A percentile compares a stretch with the other conserved stretches of the same genome.
Evolutionary conservation across 1,284 basidiomycete genomes (phyloP).

Genomic region (Ganoderma multipileum): DNA sequence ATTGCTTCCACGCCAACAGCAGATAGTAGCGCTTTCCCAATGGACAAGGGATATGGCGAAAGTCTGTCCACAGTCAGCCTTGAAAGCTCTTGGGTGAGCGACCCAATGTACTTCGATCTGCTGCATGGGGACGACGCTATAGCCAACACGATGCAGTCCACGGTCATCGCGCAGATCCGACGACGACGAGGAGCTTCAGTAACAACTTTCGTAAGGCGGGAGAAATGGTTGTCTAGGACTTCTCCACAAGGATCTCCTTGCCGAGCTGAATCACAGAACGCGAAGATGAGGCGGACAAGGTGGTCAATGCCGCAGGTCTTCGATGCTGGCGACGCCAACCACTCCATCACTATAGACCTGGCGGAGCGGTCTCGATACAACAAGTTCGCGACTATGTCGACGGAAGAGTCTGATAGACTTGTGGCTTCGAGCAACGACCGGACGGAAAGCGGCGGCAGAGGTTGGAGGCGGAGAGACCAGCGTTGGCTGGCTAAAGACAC

Average conservation of each 20-base stretch:
- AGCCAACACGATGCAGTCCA: constrained; percentile 24
- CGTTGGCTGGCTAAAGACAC: constrained; percentile 25
- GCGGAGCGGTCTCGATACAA: constrained; percentile 46
- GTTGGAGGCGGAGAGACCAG: constrained; percentile 34
- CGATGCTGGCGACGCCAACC: constrained; percentile 40
- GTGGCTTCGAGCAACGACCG: constrained; percentile 45
- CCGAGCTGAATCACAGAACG: constrained; percentile 27
- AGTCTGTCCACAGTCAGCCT: constrained; percentile 21
- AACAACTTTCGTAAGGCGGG: constrained; percentile 26
- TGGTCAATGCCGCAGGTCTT: constrained; percentile 37
- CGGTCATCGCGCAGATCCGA: constrained; percentile 24
- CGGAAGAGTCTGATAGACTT: constrained; percentile 49
- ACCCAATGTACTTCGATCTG: constrained; percentile 25
- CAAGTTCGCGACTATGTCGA: constrained; percentile 47
- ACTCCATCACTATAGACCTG: constrained; percentile 32
- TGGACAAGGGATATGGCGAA: constrained; percentile 20
- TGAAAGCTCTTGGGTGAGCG: constrained; percentile 22
- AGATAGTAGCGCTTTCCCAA: constrained; percentile 6
- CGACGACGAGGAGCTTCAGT: constrained; percentile 13
- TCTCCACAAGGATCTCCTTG: constrained; percentile 2
- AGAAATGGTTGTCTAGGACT: constrained; percentile 26
- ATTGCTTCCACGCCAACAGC: constrained; percentile 11
- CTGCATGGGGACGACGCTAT: constrained; percentile 21
- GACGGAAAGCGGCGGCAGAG: constrained; percentile 24
- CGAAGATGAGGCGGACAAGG: constrained; percentile 27